Percentiles rank a stretch among this genome's conserved stretches.
phyloP scores from a whole-genome alignment of 1,284 basidiomycete genomes.

The Bondarzewia mesenterica region DNA sequence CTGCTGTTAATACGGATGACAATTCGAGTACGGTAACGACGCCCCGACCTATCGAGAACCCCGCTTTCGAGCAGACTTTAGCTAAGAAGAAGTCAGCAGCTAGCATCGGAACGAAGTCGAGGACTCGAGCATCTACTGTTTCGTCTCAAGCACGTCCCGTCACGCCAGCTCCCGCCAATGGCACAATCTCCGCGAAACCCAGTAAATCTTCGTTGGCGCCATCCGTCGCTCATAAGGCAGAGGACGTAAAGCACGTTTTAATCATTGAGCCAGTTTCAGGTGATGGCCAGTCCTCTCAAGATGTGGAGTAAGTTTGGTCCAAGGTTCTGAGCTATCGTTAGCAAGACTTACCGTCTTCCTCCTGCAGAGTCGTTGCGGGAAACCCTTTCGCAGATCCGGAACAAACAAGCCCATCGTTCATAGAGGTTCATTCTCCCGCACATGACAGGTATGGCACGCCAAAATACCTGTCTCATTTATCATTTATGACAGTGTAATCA shows the following conservation, averaged over 20 bases:
- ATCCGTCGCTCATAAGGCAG: conserved; percentile 5
- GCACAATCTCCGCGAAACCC: conserved; percentile 9
- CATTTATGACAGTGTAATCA: no score
- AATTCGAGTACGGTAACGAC: conserved; percentile 2
- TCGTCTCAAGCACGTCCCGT: conserved; percentile 14
- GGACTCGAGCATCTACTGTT: conserved; percentile 12
- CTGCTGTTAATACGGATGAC: neutral
- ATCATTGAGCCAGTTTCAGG: conserved; percentile 1
- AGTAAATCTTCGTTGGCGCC: conserved; percentile 12
- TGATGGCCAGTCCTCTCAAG: no score
- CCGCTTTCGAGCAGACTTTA: conserved; percentile 9
- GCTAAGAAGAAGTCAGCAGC: conserved; percentile 11
- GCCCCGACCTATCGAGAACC: conserved; percentile 10
- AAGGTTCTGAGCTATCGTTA: no score
- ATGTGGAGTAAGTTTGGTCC: no score
- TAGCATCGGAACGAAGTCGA: conserved; percentile 4
- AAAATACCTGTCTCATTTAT: neutral
- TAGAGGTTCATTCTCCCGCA: neutral
- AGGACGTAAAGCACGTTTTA: neutral
- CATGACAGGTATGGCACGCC: neutral
- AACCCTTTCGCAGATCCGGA: neutral
- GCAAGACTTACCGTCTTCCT: neutral
- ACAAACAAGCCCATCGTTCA: neutral
- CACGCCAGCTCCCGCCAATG: conserved; percentile 8
- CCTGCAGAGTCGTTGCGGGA: neutral